Conservation (phyloP, 768 basidiomycete species). For the Lactarius sanguifluus region DNA sequence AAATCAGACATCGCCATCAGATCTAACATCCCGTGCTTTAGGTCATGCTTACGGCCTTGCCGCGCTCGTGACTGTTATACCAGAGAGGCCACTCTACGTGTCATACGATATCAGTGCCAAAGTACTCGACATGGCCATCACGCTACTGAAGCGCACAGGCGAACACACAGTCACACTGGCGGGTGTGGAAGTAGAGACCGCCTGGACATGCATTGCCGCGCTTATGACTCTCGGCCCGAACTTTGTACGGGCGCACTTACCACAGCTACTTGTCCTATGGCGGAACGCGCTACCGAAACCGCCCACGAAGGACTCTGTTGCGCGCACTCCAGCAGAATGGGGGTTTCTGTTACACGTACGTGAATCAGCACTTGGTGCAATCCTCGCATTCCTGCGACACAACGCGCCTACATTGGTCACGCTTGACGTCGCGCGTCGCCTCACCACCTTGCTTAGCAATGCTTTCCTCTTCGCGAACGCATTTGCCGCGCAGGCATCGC, state of each 20-base stretch:
- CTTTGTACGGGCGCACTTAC: constrained; percentile 90
- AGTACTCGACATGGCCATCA: constrained; percentile 87
- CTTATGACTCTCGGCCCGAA: constrained; percentile 91
- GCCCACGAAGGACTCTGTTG: constrained; percentile 79
- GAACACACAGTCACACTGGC: constrained; percentile 88
- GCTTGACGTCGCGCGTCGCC: constrained; percentile 85
- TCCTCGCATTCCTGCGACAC: constrained; percentile 82
- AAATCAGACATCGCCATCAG: constrained; percentile 68
- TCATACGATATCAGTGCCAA: constrained; percentile 92
- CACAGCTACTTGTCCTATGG: constrained; percentile 95
- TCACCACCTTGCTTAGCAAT: constrained; percentile 84
- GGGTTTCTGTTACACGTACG: constrained; percentile 87
- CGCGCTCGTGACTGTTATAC: constrained; percentile 81
- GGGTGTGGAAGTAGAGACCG: constrained; percentile 84
- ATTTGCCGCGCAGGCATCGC: constrained; percentile 61
- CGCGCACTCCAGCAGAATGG: constrained; percentile 79
- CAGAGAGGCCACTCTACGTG: constrained; percentile 86
- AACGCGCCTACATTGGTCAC: constrained; percentile 76
- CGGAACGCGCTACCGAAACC: constrained; percentile 95
- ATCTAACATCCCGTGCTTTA: constrained; percentile 67
- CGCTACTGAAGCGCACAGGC: constrained; percentile 84
- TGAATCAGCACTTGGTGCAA: constrained; percentile 86
- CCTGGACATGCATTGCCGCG: constrained; percentile 90
- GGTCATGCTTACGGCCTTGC: constrained; percentile 92
- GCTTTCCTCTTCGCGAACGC: constrained; percentile 86